Evolutionary conservation across 2,329 filamentous ascomycete species (phyloP), one percentile per base, ranked within the genome.

Genomic region (Alternaria conjuncta): DNA sequence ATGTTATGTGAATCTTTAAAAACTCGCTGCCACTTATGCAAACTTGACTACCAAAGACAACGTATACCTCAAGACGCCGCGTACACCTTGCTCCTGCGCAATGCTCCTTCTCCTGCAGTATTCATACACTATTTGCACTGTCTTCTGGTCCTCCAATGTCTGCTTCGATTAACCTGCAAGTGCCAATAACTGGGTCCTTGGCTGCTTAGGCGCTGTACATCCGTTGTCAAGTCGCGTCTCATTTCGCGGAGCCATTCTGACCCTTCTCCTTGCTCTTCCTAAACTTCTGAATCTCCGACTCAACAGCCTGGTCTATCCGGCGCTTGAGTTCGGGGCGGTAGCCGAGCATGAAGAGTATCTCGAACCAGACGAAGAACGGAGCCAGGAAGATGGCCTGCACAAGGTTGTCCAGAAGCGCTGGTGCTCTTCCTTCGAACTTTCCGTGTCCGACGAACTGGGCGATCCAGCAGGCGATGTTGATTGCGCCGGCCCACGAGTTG

Each of bases 351-450:
- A 99, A 99, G 25, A 99, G 86, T 23, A 96, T 82, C 83, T 98
- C 94, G 73, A 99, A 91, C 92, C 96, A 99, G 62, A 98, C 95
- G 73, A 98, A 99, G 75, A 99, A 91, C 9, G 96, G 96, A 0
- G 96, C 96, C 23, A 98, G 86, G 75, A 98, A 95, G 68, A 98
- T 81, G 26, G 96, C 94, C 82, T 98, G 96, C 51, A 96, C 86
- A 45, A 98, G 82, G 75, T 97, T 98, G 82, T 98, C 94, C 51
- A 98, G 83, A 67, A 98, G 83, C 5, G 94, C 95, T 8, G 95
- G 96, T 3, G 94, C 93, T 56, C 95, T 89, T 20, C 92, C 89
- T 81, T 98, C 96, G 72, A 93, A 98, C 55, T 87, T 88, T 41
- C 94, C 94, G 76, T 99, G 96, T 26, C 96, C 96, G 55, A 98